These are phyloP conservation scores for Teratosphaeria gauchensis DNA, from an alignment of 2,329 filamentous ascomycete species.

Conservation along the genomic window DNA sequence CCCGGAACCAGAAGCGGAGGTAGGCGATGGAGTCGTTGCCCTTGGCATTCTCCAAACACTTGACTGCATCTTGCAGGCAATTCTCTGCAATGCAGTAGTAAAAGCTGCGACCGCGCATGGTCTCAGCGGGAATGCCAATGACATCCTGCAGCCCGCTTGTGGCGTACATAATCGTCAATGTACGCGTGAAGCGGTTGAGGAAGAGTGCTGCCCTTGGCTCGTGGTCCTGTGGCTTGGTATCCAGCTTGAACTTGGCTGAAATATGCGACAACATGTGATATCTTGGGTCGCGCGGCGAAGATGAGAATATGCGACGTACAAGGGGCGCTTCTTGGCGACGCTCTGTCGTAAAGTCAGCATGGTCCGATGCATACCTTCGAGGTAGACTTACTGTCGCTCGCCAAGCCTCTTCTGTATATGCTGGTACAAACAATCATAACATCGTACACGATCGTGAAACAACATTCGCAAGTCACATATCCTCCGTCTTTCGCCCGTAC, in stretches of 20 bases:
- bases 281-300: conserved; percentile 69
- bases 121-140: conserved; percentile 59
- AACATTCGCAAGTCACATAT: conserved; percentile 77
- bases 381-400: conserved; percentile 61
- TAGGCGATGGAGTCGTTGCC: conserved; percentile 88
- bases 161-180: conserved; percentile 76
- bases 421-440: conserved; percentile 78
- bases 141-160: conserved; percentile 68
- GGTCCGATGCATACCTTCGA: background rate
- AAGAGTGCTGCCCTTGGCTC: conserved; percentile 79
- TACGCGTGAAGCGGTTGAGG: conserved; percentile 75
- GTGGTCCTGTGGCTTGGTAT: conserved; percentile 48
- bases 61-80: conserved; percentile 65
- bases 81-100: conserved; percentile 77
- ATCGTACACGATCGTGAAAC: conserved; percentile 82
- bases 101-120: conserved; percentile 68
- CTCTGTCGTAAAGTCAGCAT: conserved; percentile 39
- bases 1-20: conserved; percentile 72
- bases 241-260: conserved; percentile 63
- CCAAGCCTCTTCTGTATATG: conserved; percentile 59
- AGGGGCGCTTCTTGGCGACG: conserved; percentile 68
- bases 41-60: conserved; percentile 75
- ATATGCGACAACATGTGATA: conserved; percentile 85
- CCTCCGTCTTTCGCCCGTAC: conserved; percentile 58
- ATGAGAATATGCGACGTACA: conserved; percentile 69